phyloP scores from a whole-genome alignment of 345 rosid genomes.

The Arabidopsis suecica region DNA sequence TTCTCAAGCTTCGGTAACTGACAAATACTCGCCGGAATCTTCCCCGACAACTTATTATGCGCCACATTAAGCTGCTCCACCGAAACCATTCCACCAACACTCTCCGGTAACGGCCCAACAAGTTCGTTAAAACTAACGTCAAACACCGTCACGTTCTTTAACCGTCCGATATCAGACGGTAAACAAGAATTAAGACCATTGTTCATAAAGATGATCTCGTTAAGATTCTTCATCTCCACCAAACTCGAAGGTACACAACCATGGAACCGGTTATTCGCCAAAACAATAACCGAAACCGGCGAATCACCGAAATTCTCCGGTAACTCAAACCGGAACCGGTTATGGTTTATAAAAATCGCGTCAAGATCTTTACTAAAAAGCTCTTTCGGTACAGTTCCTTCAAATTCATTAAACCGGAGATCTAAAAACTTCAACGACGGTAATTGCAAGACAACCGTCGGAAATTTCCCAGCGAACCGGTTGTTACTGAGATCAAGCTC shows the following conservation, averaged over 20 bases:
- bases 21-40: constrained; percentile 65
- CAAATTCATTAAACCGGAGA: constrained; percentile 77
- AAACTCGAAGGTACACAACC: constrained; percentile 77
- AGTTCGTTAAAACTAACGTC: constrained; percentile 67
- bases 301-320: constrained; percentile 77
- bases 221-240: constrained; percentile 68
- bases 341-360: constrained; percentile 74
- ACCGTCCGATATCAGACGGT: constrained; percentile 62
- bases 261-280: constrained; percentile 73
- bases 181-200: constrained; percentile 71
- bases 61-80: constrained; percentile 81
- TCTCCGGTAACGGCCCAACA: constrained; percentile 64
- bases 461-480: constrained; percentile 76
- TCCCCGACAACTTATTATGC: constrained; percentile 65
- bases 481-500: constrained; percentile 88
- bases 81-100: constrained; percentile 60
- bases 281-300: constrained; percentile 74
- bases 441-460: constrained; percentile 56
- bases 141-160: constrained; percentile 66
- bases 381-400: constrained; percentile 71
- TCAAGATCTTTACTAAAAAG: constrained; percentile 67
- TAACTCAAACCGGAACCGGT: constrained; percentile 66
- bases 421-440: constrained; percentile 70
- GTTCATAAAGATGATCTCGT: constrained; percentile 70
- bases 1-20: constrained; percentile 64